A percentile compares a stretch with the other conserved stretches of the same genome.
Evolutionary conservation across 495 filamentous ascomycete species (phyloP).

Genomic region (Parathielavia appendiculata): DNA sequence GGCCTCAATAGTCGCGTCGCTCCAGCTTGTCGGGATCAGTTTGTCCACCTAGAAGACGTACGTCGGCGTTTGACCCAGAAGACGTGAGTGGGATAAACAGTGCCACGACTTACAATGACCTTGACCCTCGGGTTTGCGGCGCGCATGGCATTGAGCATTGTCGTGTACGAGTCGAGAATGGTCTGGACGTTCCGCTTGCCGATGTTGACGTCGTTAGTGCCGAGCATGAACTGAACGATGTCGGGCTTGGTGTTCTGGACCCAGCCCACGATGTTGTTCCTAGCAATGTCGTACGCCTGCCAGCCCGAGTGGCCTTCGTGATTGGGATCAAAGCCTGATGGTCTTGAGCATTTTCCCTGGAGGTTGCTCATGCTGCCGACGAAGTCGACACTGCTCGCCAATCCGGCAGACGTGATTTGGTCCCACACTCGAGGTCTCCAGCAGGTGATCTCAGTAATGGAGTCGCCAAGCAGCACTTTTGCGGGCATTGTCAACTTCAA

Average conservation of each 20-base stretch:
- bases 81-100: not conserved
- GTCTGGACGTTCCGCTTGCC: constrained; percentile 24
- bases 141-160: constrained; percentile 32
- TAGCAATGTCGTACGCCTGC: constrained; percentile 37
- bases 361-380: constrained; percentile 34
- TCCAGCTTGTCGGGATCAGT: constrained; percentile 29
- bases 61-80: not conserved
- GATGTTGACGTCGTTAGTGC: constrained; percentile 39
- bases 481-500: not conserved
- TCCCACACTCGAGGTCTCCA: constrained; percentile 35
- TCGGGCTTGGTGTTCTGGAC: constrained; percentile 32
- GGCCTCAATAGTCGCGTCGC: constrained; percentile 27
- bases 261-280: constrained; percentile 35
- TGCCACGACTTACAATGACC: constrained; percentile 29
- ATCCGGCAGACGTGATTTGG: constrained; percentile 24
- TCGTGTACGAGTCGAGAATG: constrained; percentile 36
- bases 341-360: constrained; percentile 18
- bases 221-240: constrained; percentile 39
- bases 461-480: constrained; percentile 34
- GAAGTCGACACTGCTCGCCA: constrained; percentile 30
- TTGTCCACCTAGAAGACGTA: constrained; percentile 25
- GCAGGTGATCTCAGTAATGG: constrained; percentile 36
- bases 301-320: constrained; percentile 40
- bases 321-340: constrained; percentile 24
- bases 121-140: constrained; percentile 28